Evolutionary conservation across 2,329 filamentous ascomycete genomes (phyloP), one percentile per base, ranked within the genome.

Genomic region (Apiospora arundinis): DNA sequence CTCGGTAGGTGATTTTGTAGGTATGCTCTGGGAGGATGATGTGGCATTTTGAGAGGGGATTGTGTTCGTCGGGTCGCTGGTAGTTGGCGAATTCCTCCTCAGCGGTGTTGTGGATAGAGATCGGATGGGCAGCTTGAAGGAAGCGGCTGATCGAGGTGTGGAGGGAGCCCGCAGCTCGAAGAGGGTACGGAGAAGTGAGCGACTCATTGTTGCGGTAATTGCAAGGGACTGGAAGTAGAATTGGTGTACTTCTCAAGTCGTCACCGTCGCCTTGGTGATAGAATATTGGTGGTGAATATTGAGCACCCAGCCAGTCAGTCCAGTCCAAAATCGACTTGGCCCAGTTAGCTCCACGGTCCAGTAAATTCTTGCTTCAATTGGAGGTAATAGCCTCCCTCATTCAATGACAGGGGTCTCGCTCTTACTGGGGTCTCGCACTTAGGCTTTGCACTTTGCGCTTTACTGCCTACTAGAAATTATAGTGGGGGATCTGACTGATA

Each of bases 131-230:
- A 46, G 65, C 40, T 18, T 67, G 65, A 67, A 45, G n/a, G 45
- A 14, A n/a, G 84, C 82, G 12, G 87, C 86, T 46, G 87, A 86
- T 8, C 89, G 81, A 23, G 80, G 80, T 23, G 80, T 77, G 60
- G 81, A 75, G 68, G 85, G 81, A 70, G 84, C 81, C 76, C 88
- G 85, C 69, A 91, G 85, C 85, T 91, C 90, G 82, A 90, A 80
- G 66, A 90, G 82, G 82, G 90, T 91, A 84, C 89, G 88, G 76
- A 92, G 85, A 73, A 93, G 82, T 74, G 88, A 85, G 79, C 89
- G 86, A 80, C 87, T 89, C 88, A 90, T 89, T 28, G 63, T 70
- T 52, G 67, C 49, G 68, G 63, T 46, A 25, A 25, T n/a, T 37
- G 11, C 16, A 45, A 14, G 42, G 37, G 37, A 28, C 63, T 44